Evolutionary conservation across 1,284 basidiomycete species (phyloP).

Genomic region (Irpex sp.): DNA sequence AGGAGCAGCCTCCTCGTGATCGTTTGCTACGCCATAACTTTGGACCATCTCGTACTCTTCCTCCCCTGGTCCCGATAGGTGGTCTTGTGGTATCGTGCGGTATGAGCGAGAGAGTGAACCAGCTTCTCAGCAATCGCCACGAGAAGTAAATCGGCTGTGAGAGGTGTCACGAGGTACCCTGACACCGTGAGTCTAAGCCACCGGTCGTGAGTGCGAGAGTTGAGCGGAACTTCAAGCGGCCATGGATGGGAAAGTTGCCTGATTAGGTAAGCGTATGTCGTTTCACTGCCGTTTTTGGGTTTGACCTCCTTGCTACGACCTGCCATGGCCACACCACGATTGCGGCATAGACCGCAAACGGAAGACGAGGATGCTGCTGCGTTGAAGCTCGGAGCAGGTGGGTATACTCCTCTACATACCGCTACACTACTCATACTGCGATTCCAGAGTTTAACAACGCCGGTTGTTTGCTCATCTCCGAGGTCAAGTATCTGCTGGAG

Average conservation of each 20-base stretch:
- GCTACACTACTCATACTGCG: not conserved
- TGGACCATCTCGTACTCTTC: slow-evolving; percentile 55
- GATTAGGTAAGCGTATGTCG: slow-evolving; percentile 2
- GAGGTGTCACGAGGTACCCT: not conserved
- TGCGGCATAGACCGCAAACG: slow-evolving; percentile 45
- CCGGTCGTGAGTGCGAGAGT: not conserved
- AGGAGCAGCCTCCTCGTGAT: slow-evolving; percentile 23
- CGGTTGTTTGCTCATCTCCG: slow-evolving; percentile 86
- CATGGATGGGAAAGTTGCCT: not conserved
- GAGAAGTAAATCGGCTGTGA: not conserved
- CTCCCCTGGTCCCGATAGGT: slow-evolving; percentile 20
- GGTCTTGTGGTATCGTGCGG: not conserved
- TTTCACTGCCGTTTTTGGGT: slow-evolving; percentile 4
- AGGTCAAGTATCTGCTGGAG: slow-evolving; percentile 87
- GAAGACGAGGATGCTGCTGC: slow-evolving; percentile 73
- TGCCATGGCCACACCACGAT: slow-evolving; percentile 39
- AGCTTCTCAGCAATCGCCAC: not conserved
- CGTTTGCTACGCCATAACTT: slow-evolving; percentile 52
- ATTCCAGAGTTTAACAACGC: slow-evolving; percentile 83
- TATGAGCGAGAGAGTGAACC: not conserved
- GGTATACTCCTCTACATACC: slow-evolving; percentile 4
- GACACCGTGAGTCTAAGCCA: not conserved
- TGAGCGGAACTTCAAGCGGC: not conserved
- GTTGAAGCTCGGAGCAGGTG: slow-evolving; percentile 65
- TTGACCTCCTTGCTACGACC: slow-evolving; percentile 2